Conservation (phyloP, 2,329 filamentous ascomycete genomes). For the Cyclaneusma minus region DNA sequence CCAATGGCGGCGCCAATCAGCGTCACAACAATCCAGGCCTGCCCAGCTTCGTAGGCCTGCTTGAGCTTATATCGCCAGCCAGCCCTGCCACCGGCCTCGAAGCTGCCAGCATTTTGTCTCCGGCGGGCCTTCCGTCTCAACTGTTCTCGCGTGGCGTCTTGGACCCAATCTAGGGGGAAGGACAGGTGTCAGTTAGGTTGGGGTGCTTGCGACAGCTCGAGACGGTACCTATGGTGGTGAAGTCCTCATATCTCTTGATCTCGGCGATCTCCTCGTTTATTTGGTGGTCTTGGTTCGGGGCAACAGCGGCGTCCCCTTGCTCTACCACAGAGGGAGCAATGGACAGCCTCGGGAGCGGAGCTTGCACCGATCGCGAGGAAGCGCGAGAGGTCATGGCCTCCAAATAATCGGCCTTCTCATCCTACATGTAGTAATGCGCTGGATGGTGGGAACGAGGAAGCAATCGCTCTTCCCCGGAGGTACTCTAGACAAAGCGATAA, state of each 20-base stretch:
- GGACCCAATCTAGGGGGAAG: conserved; percentile 82
- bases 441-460: too few relatives aligned
- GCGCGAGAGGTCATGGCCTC: conserved; percentile 21
- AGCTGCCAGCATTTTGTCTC: conserved; percentile 55
- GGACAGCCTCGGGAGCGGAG: conserved; percentile 34
- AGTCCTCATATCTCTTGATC: conserved; percentile 98
- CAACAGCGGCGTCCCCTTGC: conserved; percentile 37
- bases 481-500: too few relatives aligned
- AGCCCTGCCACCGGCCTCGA: conserved; percentile 44
- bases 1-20: conserved; percentile 85
- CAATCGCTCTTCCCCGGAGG: too few relatives aligned
- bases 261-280: conserved; percentile 92
- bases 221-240: conserved; percentile 68
- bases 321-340: conserved; percentile 52
- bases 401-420: too few relatives aligned
- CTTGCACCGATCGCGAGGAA: conserved; percentile 14
- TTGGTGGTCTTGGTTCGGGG: conserved; percentile 43
- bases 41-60: conserved; percentile 87
- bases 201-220: conserved; percentile 5
- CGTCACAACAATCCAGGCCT: conserved; percentile 95
- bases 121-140: conserved; percentile 62
- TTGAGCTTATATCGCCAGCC: conserved; percentile 71
- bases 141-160: conserved; percentile 88
- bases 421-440: too few relatives aligned
- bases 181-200: conserved; percentile 20